phyloP scores from a whole-genome alignment of 805 yeast genomes.

The Starmera dryadoides region DNA sequence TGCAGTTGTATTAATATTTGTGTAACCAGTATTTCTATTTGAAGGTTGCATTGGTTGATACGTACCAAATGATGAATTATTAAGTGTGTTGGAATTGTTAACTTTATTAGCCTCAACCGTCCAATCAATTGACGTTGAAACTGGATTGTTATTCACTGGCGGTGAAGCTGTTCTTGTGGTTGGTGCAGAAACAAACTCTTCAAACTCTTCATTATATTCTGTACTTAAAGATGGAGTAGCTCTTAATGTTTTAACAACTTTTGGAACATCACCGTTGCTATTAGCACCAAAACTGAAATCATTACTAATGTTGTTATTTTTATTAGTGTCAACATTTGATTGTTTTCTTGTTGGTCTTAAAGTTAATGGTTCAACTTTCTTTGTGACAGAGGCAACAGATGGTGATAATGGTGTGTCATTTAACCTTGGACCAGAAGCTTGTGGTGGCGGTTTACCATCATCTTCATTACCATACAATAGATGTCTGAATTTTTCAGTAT shows the following conservation, averaged over 20 bases:
- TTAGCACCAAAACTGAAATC: slow-evolving; percentile 11
- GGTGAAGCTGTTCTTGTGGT: slow-evolving; percentile 15
- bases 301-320: neutral
- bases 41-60: slow-evolving; percentile 1
- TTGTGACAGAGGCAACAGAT: slow-evolving; percentile 4
- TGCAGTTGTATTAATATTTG: slow-evolving; percentile 1
- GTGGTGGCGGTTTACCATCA: slow-evolving; percentile 8
- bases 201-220: slow-evolving; percentile 16
- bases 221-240: neutral
- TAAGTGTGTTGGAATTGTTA: slow-evolving; percentile 2
- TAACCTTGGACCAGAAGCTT: neutral
- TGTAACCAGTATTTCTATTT: slow-evolving; percentile 4
- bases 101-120: slow-evolving; percentile 10
- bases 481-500: slow-evolving; percentile 14
- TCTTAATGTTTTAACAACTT: slow-evolving; percentile 8
- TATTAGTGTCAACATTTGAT: neutral
- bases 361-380: slow-evolving; percentile 11
- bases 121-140: slow-evolving; percentile 14
- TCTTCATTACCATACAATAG: slow-evolving; percentile 14
- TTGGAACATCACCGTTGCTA: slow-evolving; percentile 5
- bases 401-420: slow-evolving; percentile 1
- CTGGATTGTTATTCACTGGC: neutral
- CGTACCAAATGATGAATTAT: neutral
- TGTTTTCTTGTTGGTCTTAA: slow-evolving; percentile 9
- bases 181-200: slow-evolving; percentile 25